A percentile compares a stretch with the other conserved stretches of the same genome.
Conservation (phyloP, 805 yeast genomes). For the Yarrowia sp. region DNA sequence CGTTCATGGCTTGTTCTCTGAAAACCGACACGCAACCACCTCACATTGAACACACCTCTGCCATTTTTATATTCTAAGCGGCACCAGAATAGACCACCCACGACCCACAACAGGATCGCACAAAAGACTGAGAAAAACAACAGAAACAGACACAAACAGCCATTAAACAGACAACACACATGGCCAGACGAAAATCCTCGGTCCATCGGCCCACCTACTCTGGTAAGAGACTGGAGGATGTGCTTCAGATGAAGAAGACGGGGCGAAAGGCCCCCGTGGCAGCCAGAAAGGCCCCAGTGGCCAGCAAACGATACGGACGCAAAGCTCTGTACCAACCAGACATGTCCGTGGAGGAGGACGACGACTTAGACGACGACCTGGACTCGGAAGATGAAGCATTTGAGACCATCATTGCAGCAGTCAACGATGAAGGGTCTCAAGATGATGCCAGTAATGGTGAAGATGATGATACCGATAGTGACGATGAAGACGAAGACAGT, state of each 20-base stretch:
- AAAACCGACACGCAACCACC: background rate
- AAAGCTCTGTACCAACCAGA: background rate
- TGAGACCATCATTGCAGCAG: slow-evolving; percentile 26
- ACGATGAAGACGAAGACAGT: slow-evolving; percentile 4
- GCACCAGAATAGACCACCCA: background rate
- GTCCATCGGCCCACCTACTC: slow-evolving; percentile 24
- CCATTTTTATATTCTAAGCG: slow-evolving; percentile 20
- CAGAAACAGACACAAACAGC: background rate
- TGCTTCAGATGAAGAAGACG: slow-evolving; percentile 8
- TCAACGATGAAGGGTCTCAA: slow-evolving; percentile 18
- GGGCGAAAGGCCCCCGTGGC: slow-evolving; percentile 13
- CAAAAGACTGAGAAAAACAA: too few species aligned
- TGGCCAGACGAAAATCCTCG: slow-evolving; percentile 24
- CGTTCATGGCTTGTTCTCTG: slow-evolving; percentile 19
- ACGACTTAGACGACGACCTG: slow-evolving; percentile 2
- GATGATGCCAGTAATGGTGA: slow-evolving; percentile 1
- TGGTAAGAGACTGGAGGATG: slow-evolving; percentile 18
- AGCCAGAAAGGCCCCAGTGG: slow-evolving; percentile 4
- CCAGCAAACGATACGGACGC: slow-evolving; percentile 17
- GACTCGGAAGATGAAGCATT: slow-evolving; percentile 25
- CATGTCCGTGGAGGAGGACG: background rate
- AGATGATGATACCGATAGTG: background rate
- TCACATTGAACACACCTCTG: slow-evolving; percentile 10
- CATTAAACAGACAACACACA: background rate
- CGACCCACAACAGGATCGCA: background rate